Conservation (phyloP, 371 early-diverging fungal species). For the Quaeritorhiza haematococci region DNA sequence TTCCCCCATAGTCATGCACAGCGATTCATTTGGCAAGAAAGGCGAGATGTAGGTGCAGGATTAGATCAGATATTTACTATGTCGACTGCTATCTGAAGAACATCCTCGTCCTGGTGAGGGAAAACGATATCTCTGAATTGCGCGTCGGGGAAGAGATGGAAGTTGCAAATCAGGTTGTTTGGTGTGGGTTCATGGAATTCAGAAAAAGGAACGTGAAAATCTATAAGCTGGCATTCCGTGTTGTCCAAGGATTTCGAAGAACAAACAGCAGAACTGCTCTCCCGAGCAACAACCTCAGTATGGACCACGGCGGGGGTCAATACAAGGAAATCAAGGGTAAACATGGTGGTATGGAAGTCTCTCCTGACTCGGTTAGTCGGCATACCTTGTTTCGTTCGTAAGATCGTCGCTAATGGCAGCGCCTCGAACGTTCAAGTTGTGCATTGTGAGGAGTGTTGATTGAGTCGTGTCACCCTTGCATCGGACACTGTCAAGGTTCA, state of each 20-base stretch:
- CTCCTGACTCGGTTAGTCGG: too few species aligned
- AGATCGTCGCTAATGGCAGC: conserved; percentile 2
- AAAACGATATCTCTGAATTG: conserved; percentile 76
- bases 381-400: too few species aligned
- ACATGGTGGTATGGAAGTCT: too few species aligned
- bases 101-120: conserved; percentile 80
- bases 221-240: neutral
- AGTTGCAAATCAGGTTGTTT: too few species aligned
- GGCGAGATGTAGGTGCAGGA: conserved; percentile 35
- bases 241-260: conserved; percentile 13
- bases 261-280: conserved; percentile 14
- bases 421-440: conserved; percentile 3
- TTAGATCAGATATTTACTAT: conserved; percentile 23
- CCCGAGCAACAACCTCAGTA: too few species aligned
- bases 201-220: neutral
- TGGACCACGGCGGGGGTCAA: too few species aligned
- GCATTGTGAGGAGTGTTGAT: too few species aligned
- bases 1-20: neutral
- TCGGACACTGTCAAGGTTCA: too few species aligned
- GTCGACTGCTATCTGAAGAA: conserved; percentile 89
- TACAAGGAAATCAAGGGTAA: too few species aligned
- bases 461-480: too few species aligned
- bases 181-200: neutral
- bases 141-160: too few species aligned
- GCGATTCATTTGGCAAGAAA: neutral